Percentiles rank a stretch among this genome's conserved stretches.
Evolutionary conservation across 2,329 filamentous ascomycete genomes (phyloP).

Genomic region (Nothophaeocryptopus gaeumannii): DNA sequence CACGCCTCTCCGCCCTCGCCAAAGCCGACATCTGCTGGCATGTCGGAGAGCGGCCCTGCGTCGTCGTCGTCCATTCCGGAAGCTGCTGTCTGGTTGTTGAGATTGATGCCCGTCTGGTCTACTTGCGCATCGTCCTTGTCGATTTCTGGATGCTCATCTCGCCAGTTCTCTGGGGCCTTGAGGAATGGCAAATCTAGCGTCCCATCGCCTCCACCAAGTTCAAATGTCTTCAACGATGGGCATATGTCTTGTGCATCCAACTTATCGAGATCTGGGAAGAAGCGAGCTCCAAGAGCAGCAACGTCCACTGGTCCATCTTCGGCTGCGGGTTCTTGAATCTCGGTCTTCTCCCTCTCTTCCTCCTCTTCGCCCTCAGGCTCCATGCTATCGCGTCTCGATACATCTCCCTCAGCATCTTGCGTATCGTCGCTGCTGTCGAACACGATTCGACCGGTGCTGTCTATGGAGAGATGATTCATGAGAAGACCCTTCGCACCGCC

Average conservation of each 20-base stretch:
- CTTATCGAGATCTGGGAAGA: constrained; percentile 75
- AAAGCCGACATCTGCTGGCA: constrained; percentile 71
- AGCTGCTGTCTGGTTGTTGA: constrained; percentile 45
- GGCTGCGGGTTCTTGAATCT: constrained; percentile 37
- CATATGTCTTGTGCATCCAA: constrained; percentile 90
- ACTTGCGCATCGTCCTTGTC: constrained; percentile 59
- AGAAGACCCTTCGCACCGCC: constrained; percentile 93
- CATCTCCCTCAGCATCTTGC: constrained; percentile 49
- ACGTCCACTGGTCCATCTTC: constrained; percentile 77
- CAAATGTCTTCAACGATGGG: constrained; percentile 89
- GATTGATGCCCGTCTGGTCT: constrained; percentile 43
- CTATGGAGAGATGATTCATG: constrained; percentile 94
- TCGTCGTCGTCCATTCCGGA: constrained; percentile 68
- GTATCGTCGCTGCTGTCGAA: constrained; percentile 96
- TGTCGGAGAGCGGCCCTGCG: constrained; percentile 59
- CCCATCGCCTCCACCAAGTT: constrained; percentile 80
- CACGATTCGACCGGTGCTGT: constrained; percentile 85
- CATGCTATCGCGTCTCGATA: constrained; percentile 36
- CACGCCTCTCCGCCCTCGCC: constrained; percentile 95
- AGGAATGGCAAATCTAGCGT: constrained; percentile 89
- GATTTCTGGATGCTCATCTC: constrained; percentile 55
- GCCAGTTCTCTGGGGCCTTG: constrained; percentile 80
- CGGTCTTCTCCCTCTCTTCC: constrained; percentile 47
- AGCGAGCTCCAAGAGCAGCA: constrained; percentile 67
- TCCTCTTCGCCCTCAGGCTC: constrained; percentile 44